Evolutionary conservation across 768 basidiomycete species (phyloP), one percentile per base, ranked within the genome.

Genomic region (Termitomyces sp.): DNA sequence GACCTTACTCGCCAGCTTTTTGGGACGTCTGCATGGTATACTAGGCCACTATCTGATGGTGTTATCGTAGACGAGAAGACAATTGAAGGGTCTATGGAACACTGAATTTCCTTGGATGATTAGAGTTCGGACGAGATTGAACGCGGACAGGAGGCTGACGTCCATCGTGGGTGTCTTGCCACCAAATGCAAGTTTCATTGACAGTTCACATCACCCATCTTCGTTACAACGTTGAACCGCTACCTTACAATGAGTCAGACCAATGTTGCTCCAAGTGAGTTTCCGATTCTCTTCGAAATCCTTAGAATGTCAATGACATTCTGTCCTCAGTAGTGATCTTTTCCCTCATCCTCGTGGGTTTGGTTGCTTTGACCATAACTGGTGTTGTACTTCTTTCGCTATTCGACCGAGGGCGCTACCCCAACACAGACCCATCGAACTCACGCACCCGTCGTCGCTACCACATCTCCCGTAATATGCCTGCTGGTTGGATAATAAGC

Each of bases 1-100:
- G 71, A 75, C 27, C 56, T 76, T 7, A 71, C 73, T 27, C 74
- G 79, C 2, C 66, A 74, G 43, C 61, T 81, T 24, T 80, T 82
- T 59, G 78, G 81, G 2, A 76, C 76, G 9, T 74, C 76, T 5
- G 65, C 74, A 27, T 81, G 80, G 79, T 62, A 77, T 63, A 70
- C 51, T n/a, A 42, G 37, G 42, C 37, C 50, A 32, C 2, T 34
- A 24, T 27, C 43, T 16, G 22, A 40, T 16, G n/a, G 24, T 26
- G 33, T 49, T 9, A 7, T 37, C 16, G n/a, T 51, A 5, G 16
- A 50, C 20, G 34, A 50, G 13, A 16, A 26, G 22, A 37, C 18
- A 18, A 26, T 50, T 26, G 24, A 50, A 50, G 20, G 36, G 26
- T 26, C 12, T 10, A 51, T 26, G 24, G 34, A 51, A 18, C 26